Percentiles rank a stretch among this genome's conserved stretches.
These are phyloP conservation scores for Verticillium longisporum DNA, from an alignment of 2,329 filamentous ascomycete genomes.

Conservation along the genomic window DNA sequence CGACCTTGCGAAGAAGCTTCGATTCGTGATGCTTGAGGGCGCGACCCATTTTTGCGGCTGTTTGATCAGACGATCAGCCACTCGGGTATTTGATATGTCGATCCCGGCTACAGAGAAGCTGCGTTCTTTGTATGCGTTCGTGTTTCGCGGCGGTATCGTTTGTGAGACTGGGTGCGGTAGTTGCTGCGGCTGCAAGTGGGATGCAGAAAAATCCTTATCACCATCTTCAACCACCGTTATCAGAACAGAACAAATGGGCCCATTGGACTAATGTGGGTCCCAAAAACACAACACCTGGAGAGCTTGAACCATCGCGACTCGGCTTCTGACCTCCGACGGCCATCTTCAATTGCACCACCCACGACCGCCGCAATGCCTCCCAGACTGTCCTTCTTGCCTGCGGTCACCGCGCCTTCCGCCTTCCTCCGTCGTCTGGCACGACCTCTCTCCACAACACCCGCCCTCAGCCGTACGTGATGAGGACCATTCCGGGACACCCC, in stretches of 20 bases:
- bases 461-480: conserved; percentile 4
- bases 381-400: conserved; percentile 22
- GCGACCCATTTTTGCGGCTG: conserved; percentile 64
- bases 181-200: not conserved
- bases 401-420: conserved; percentile 6
- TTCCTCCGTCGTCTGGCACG: conserved; percentile 8
- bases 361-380: conserved; percentile 29
- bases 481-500: not conserved
- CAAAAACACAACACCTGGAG: conserved; percentile 2
- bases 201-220: conserved; percentile 6
- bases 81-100: too few species aligned
- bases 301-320: conserved; percentile 10
- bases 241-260: not conserved
- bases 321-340: not conserved
- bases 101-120: conserved; percentile 1
- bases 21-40: conserved; percentile 97
- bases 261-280: not conserved
- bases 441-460: conserved; percentile 9
- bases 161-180: not conserved
- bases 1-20: conserved; percentile 86
- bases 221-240: not conserved
- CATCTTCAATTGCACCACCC: conserved; percentile 5
- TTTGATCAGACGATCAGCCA: not conserved
- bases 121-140: not conserved
- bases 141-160: not conserved